Evolutionary conservation across 768 basidiomycete genomes (phyloP).

Genomic region (Tylopilus vinaceipallidus): DNA sequence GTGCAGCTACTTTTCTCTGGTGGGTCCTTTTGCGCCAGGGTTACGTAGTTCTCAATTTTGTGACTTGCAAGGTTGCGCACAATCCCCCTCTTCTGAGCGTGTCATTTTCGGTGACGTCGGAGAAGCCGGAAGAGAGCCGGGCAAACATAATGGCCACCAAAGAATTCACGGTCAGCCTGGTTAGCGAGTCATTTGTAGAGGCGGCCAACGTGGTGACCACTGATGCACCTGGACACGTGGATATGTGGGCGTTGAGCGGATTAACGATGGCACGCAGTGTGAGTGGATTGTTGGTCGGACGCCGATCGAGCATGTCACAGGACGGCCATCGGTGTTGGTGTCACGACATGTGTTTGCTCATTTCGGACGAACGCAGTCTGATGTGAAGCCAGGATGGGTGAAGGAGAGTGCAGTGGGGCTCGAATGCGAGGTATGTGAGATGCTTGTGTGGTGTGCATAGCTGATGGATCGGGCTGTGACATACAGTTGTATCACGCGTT

Average conservation of each 20-base stretch:
- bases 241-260: constrained; percentile 64
- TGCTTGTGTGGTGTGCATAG: not conserved
- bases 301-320: constrained; percentile 11
- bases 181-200: constrained; percentile 64
- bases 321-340: not conserved
- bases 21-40: constrained; percentile 24
- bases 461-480: constrained; percentile 21
- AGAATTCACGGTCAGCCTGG: constrained; percentile 69
- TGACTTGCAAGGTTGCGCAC: constrained; percentile 43
- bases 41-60: constrained; percentile 9
- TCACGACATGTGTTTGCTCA: constrained; percentile 8
- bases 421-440: constrained; percentile 57
- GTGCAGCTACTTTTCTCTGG: constrained; percentile 62
- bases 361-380: constrained; percentile 32
- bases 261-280: constrained; percentile 54
- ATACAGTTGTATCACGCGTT: constrained; percentile 44
- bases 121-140: constrained; percentile 56
- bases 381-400: constrained; percentile 52
- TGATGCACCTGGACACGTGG: constrained; percentile 49
- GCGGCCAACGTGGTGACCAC: constrained; percentile 55
- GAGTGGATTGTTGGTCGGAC: constrained; percentile 23
- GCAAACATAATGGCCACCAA: constrained; percentile 63
- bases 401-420: constrained; percentile 57
- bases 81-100: constrained; percentile 67
- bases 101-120: constrained; percentile 48